Percentiles rank a stretch among this genome's conserved stretches.
These are phyloP conservation scores for Oryza coarctata DNA, from an alignment of 176 grass and related monocot genomes.

Conservation along the genomic window DNA sequence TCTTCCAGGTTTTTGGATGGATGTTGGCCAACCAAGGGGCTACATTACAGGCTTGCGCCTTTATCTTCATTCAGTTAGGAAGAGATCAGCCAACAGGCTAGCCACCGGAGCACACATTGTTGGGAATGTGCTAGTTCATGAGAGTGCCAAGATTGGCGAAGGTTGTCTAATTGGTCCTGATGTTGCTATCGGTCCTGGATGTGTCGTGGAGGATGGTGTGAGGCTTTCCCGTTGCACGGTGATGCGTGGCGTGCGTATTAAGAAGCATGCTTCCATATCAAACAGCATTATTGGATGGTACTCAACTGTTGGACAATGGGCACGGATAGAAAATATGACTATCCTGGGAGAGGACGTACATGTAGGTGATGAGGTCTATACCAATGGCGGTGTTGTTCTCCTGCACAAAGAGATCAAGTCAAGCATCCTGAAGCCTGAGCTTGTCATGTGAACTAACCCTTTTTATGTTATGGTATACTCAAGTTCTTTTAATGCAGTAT, in stretches of 20 bases:
- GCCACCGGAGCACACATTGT: conserved; percentile 58
- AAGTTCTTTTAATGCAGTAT: conserved; percentile 11
- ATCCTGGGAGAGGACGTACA: conserved; percentile 94
- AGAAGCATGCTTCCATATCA: conserved; percentile 80
- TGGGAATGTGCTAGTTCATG: conserved; percentile 76
- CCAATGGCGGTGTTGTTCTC: conserved; percentile 84
- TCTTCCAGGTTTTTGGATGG: conserved; percentile 98
- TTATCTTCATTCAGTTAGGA: conserved; percentile 77
- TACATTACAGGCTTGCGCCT: conserved; percentile 86
- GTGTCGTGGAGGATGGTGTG: conserved; percentile 78
- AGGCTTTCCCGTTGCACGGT: conserved; percentile 84
- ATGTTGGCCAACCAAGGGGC: conserved; percentile 85
- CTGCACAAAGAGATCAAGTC: conserved; percentile 95
- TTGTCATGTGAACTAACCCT: conserved; percentile 74
- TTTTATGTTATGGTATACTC: conserved; percentile 14
- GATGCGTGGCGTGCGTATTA: conserved; percentile 69
- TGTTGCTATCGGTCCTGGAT: conserved; percentile 80
- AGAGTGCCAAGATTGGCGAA: conserved; percentile 85
- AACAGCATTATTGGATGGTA: conserved; percentile 96
- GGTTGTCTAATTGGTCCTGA: conserved; percentile 93
- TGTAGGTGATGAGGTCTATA: conserved; percentile 85
- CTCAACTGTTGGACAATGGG: conserved; percentile 85
- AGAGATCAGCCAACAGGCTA: conserved; percentile 61
- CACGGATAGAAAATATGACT: conserved; percentile 82
- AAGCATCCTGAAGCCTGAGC: conserved; percentile 92